These are phyloP conservation scores for Aspergillus olivimuriae DNA, from an alignment of 495 filamentous ascomycete genomes.

Conservation along the genomic window DNA sequence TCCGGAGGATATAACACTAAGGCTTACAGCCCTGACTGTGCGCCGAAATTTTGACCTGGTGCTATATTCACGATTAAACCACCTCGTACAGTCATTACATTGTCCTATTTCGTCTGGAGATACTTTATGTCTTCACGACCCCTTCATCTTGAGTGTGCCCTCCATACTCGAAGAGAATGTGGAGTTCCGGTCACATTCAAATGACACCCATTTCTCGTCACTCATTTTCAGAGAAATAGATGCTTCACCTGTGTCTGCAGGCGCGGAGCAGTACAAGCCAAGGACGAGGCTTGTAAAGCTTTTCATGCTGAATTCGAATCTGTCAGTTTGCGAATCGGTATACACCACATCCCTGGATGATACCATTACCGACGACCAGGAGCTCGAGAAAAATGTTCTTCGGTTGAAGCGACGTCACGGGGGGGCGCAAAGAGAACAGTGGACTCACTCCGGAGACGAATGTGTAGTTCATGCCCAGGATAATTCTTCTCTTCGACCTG, in stretches of 20 bases:
- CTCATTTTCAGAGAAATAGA: slow-evolving; percentile 32
- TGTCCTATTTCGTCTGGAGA: slow-evolving; percentile 19
- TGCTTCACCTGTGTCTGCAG: slow-evolving; percentile 13
- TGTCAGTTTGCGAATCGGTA: slow-evolving; percentile 31
- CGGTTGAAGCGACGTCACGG: slow-evolving; percentile 17
- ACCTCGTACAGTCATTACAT: slow-evolving; percentile 30
- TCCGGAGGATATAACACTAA: slow-evolving; percentile 38
- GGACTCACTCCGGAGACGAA: slow-evolving; percentile 10
- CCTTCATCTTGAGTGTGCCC: slow-evolving; percentile 35
- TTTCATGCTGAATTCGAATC: slow-evolving; percentile 28
- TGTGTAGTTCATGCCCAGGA: slow-evolving; percentile 38
- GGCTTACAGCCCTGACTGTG: slow-evolving; percentile 24
- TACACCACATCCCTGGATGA: slow-evolving; percentile 15
- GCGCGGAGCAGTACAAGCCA: slow-evolving; percentile 13
- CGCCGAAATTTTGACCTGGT: slow-evolving; percentile 26
- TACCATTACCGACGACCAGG: slow-evolving; percentile 4
- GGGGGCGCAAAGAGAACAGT: slow-evolving; percentile 2
- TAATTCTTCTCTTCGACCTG: slow-evolving; percentile 15
- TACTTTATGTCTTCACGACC: slow-evolving; percentile 27
- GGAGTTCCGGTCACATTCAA: slow-evolving; percentile 2
- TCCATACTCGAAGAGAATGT: slow-evolving; percentile 3
- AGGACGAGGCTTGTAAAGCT: slow-evolving; percentile 29
- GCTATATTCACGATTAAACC: slow-evolving; percentile 40
- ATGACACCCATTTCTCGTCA: slow-evolving; percentile 18
- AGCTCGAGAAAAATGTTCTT: slow-evolving; percentile 15